A percentile compares a stretch with the other conserved stretches of the same genome.
phyloP scores from a whole-genome alignment of 192 early-diverging fungal species.

The Pilaira anomala region DNA sequence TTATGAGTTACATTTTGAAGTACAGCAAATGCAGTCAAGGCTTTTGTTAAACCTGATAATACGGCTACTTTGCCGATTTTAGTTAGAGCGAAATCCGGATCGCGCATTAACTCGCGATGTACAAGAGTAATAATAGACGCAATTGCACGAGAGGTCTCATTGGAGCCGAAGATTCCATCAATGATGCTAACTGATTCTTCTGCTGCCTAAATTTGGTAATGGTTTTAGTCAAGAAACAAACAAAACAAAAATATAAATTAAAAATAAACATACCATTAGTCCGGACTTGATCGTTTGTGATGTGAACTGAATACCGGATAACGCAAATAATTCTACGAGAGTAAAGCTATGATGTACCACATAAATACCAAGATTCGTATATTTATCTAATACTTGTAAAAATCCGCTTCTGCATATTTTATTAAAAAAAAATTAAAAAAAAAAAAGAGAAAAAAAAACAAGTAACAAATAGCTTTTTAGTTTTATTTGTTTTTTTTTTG shows the following conservation, averaged over 20 bases:
- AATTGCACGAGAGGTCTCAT: slow-evolving; percentile 87
- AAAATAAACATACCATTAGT: slow-evolving; percentile 17
- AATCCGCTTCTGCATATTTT: slow-evolving; percentile 45
- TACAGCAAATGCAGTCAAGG: slow-evolving; percentile 81
- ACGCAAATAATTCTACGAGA: slow-evolving; percentile 70
- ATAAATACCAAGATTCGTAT: slow-evolving; percentile 60
- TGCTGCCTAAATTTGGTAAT: slow-evolving; percentile 59
- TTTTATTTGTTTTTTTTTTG: background rate
- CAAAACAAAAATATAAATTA: background rate
- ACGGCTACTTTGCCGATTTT: slow-evolving; percentile 65
- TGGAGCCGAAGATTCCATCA: slow-evolving; percentile 93
- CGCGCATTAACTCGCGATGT: slow-evolving; percentile 67
- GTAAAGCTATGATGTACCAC: slow-evolving; percentile 69
- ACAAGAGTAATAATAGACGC: slow-evolving; percentile 79
- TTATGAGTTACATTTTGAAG: slow-evolving; percentile 77
- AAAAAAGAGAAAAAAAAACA: too few species aligned
- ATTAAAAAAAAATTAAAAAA: background rate
- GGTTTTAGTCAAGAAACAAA: background rate
- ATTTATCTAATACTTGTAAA: slow-evolving; percentile 56
- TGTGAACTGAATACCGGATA: slow-evolving; percentile 77
- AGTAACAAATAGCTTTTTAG: background rate
- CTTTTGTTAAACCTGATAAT: slow-evolving; percentile 79
- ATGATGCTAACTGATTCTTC: slow-evolving; percentile 89
- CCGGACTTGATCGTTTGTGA: slow-evolving; percentile 71
- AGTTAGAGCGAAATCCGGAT: slow-evolving; percentile 60